Evolutionary conservation across 495 filamentous ascomycete genomes (phyloP), one percentile per base, ranked within the genome.

Genomic region (Penicillium samsonianum): DNA sequence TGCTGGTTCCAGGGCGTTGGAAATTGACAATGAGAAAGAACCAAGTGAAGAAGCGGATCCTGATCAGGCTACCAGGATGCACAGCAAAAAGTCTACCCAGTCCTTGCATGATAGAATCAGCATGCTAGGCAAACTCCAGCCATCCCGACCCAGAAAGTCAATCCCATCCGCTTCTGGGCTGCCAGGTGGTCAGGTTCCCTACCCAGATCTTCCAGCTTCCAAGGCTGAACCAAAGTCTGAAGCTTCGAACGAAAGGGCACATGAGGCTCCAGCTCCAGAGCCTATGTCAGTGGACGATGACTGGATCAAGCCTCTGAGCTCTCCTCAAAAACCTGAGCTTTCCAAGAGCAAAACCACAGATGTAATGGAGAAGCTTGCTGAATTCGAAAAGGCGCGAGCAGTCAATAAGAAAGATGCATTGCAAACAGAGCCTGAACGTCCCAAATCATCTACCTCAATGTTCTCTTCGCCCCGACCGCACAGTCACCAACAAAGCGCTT

Each of bases 11-110:
- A 75, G 84, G 2, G 77, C 79, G 9, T 81, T 85, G 77, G 85
- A 89, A 58, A 54, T 82, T 7, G 85, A 89, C 46, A 76, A 83
- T 7, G 73, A 82, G n/a, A 75, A 75, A 35, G 58, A 78, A 67
- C 20, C 35, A 2, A 43, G 77, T 46, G 67, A 72, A 5, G 73
- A 76, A 17, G 55, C 58, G 17, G 72, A 76, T 31, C 54, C 57
- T 10, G 73, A 72, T 5, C 66, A 63, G n/a, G 73, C 69, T 19
- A 78, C 78, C 46, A 83, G 80, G 58, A 59, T 84, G 6, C 90
- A 96, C 69, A 91, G 84, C 73, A 96, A 94, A 65, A 92, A 90
- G 7, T 92, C 92, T 5, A 97, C 94, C 3, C 91, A 97, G 67
- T 80, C 88, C 10, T 79, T 98, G 17, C 90, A 95, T 56, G 95